Base-by-base conservation (phyloP, 192 early-diverging fungal species). In the Coemansia sp. region DNA sequence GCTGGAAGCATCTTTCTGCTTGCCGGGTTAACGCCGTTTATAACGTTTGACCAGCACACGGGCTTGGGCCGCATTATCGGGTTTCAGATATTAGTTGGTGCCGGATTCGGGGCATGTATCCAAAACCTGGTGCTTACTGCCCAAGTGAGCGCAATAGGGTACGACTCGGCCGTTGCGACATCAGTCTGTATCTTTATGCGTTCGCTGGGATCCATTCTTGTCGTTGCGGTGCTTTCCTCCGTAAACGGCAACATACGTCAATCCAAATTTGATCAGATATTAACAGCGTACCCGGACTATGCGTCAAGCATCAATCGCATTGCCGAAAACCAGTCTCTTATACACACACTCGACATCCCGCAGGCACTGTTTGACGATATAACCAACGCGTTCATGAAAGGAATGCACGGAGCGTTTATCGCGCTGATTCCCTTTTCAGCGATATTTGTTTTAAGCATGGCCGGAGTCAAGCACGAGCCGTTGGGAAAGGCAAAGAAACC, bases 51-150 rank as follows among this genome's bases (percentile, higher is more conserved):
- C 68, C 75, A 64, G 22, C 35, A 75, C 8, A 83, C 88, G 7
- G 74, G 76, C 29, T 50, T 77, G 41, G 84, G 72, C 5, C 35
- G 79, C n/a, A 87, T 87, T 49, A 86, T 89, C 33, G 82, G 85
- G 14, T 88, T 81, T 59, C 69, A 93, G 61, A 57, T 94, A 22
- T 67, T 93, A 58, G 63, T 86, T 35, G 94, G 93, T 4, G 40
- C 87, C 20, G 95, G 95, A n/a, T 80, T 89, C 46, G 93, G 95
- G 34, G 81, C 73, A 29, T 81, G 88, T 57, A 76, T 94, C 55
- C 92, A 93, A 78, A 88, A 87, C 1, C 82, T 86, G 20, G 83
- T 93, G 64, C 71, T 93, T 54, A 89, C 85, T 3, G 84, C 87
- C 2, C 94, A 94, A 62, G 88, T 86, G 0, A 73, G 84, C 3